Percentiles rank a stretch among this genome's conserved stretches.
Conservation (phyloP, 495 filamentous ascomycete species). For the Podospora tetraspora region DNA sequence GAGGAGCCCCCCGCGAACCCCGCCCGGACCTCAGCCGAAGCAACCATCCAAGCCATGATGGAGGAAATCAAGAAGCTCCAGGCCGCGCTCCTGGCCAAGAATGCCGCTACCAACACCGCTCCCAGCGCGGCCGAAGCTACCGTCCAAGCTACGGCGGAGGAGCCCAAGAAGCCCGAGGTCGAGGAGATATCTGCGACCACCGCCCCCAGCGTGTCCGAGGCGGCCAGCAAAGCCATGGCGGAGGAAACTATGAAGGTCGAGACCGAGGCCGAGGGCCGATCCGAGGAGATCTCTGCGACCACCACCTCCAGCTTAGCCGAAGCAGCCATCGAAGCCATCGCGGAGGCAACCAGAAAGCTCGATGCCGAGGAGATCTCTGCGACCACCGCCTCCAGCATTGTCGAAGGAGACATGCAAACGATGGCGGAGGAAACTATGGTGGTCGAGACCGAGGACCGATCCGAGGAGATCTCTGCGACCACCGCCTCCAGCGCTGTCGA, state of each 20-base stretch:
- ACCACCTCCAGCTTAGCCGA: not conserved
- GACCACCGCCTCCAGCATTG: not conserved
- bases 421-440: no score
- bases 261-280: no score
- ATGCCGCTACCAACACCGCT: not conserved
- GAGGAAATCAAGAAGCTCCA: not conserved
- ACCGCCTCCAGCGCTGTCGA: not conserved
- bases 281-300: not conserved
- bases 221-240: not conserved
- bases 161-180: not conserved
- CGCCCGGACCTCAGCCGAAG: not conserved
- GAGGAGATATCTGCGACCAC: not conserved
- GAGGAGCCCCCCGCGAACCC: not conserved
- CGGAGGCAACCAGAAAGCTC: not conserved
- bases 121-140: not conserved
- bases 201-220: not conserved
- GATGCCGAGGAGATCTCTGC: not conserved
- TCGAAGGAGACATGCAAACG: not conserved
- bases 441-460: not conserved
- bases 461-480: not conserved
- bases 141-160: not conserved
- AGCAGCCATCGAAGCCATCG: not conserved
- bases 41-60: not conserved
- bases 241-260: not conserved
- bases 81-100: not conserved